Evolutionary conservation across 2,329 filamentous ascomycete species (phyloP), one percentile per base, ranked within the genome.

Genomic region (Phialophora tarda): DNA sequence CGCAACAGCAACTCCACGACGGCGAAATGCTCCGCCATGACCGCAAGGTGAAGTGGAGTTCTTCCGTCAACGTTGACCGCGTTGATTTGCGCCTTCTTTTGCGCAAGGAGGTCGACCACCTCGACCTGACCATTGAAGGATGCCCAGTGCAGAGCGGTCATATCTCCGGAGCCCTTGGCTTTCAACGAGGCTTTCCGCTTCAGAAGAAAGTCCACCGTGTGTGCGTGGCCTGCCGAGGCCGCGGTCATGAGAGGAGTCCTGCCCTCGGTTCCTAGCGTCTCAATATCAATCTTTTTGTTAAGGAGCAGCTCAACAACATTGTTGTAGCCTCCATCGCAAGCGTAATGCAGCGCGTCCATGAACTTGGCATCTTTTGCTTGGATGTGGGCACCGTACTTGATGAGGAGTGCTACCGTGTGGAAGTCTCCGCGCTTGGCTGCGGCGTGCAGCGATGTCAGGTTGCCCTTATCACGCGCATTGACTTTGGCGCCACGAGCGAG

Each of bases 81-180:
- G 28, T 55, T 55, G 53, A 55, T 55, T 34, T 55, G 53, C n/a
- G 53, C 53, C 26, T 55, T 55, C 53, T 55, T 55, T 28, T 55
- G 53, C 24, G 53, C 53, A 34, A 55, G 53, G 12, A 55, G 53
- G 53, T 55, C 53, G 53, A 55, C 53, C 7, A 55, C 53, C 53
- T 55, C 53, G 28, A 34, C 24, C 7, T 55, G 53, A 55, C 53
- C 53, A 21, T 55, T 55, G 26, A 55, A 55, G 3, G 53, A 28
- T 32, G 53, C 53, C 53, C 53, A 55, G 28, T 55, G 53, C 6
- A 55, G 28, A n/a, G 53, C 53, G 28, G 53, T 55, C 53, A 55
- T 55, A 28, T 55, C 53, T 17, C 53, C 53, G 4, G 26, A 55
- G 28, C 53, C 53, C 17, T 55, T 55, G 53, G 11, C 30, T 21